These are phyloP conservation scores for Staphylotrichum tortipilum DNA, from an alignment of 495 filamentous ascomycete genomes.

Conservation along the genomic window DNA sequence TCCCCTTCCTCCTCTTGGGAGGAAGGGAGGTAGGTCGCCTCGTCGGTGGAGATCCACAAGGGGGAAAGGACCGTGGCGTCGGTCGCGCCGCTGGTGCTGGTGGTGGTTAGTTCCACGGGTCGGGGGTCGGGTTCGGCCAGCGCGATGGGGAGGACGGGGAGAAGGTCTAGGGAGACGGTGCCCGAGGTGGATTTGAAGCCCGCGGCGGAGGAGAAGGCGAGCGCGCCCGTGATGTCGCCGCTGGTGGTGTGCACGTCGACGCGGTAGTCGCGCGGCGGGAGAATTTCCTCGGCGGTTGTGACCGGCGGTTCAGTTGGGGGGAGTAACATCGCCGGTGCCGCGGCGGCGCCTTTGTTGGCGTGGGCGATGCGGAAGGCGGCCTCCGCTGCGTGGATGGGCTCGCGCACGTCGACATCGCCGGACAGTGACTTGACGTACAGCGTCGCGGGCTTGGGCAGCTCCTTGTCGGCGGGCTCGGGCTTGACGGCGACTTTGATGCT, in stretches of 20 bases:
- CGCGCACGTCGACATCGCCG: slow-evolving; percentile 26
- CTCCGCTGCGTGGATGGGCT: slow-evolving; percentile 22
- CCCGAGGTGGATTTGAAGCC: slow-evolving; percentile 23
- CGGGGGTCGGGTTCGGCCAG: neutral
- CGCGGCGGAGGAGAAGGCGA: slow-evolving; percentile 23
- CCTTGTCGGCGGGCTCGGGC: slow-evolving; percentile 21
- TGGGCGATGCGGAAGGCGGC: slow-evolving; percentile 7
- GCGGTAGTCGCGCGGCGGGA: slow-evolving; percentile 37
- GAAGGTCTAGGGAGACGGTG: slow-evolving; percentile 20
- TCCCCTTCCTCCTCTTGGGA: neutral
- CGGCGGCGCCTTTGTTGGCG: too few relatives aligned
- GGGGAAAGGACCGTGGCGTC: slow-evolving; percentile 28
- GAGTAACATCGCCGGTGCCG: too few relatives aligned
- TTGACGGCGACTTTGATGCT: slow-evolving; percentile 28
- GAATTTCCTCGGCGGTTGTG: neutral
- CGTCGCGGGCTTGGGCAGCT: slow-evolving; percentile 24
- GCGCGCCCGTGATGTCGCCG: slow-evolving; percentile 21
- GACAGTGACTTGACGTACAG: slow-evolving; percentile 29
- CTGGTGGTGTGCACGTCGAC: slow-evolving; percentile 31
- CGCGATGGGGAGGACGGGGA: slow-evolving; percentile 27
- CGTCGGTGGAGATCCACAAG: slow-evolving; percentile 25
- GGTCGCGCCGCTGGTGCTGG: slow-evolving; percentile 27
- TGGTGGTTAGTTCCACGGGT: slow-evolving; percentile 18
- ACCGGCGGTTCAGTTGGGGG: too few relatives aligned
- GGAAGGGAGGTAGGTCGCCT: neutral